Conservation (phyloP, 345 rosid genomes). For the Dipteronia sinensis region DNA sequence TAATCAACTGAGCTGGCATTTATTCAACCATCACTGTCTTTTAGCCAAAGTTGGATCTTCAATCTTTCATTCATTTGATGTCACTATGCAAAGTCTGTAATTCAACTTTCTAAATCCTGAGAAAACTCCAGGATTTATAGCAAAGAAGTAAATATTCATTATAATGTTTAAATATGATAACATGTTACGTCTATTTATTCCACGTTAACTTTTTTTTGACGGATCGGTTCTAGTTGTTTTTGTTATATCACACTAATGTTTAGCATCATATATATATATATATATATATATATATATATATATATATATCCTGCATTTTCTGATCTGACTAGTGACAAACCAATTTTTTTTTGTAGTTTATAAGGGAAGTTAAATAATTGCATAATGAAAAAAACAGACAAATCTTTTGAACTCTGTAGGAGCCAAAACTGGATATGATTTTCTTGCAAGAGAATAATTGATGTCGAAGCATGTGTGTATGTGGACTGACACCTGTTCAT, state of each 20-base stretch:
- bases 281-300: no score
- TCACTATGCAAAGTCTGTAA: not conserved
- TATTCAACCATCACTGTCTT: not conserved
- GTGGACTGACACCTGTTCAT: conserved; percentile 21
- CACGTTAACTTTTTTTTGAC: no score
- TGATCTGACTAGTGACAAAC: no score
- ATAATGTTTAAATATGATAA: no score
- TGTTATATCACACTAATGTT: no score
- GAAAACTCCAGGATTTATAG: not conserved
- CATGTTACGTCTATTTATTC: no score
- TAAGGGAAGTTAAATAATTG: no score
- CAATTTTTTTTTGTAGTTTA: no score
- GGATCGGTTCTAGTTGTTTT: no score
- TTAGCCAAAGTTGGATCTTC: not conserved
- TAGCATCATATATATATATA: no score
- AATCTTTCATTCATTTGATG: not conserved
- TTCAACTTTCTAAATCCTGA: not conserved
- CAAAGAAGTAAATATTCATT: no score
- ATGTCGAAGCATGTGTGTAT: not conserved
- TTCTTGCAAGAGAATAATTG: conserved; percentile 19
- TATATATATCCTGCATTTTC: no score
- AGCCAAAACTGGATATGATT: conserved; percentile 26
- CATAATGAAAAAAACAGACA: conserved; percentile 1
- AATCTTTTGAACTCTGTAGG: conserved; percentile 29
- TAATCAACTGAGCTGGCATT: not conserved